Base-by-base conservation (phyloP, 1,284 basidiomycete genomes). In the Trichosporon ovoides region DNA sequence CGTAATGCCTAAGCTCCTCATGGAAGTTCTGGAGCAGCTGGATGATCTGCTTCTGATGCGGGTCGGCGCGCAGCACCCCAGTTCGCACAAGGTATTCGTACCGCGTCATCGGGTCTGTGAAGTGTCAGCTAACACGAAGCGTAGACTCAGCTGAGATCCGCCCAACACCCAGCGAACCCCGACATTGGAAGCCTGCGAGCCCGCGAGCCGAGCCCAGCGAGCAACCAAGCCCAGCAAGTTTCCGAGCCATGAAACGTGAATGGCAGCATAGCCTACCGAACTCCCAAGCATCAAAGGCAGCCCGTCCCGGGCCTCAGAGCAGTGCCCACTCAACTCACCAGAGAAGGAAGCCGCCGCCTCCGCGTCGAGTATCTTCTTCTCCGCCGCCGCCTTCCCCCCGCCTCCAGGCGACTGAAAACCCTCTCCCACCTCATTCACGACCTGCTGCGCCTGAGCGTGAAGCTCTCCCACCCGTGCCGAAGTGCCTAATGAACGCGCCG, bases 11-110 rank as follows among this genome's bases (percentile, higher is more conserved):
- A 57, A 98, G 80, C 52, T 85, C 81, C 59, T 89, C 82, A 76
- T 96, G 87, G 60, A 98, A 78, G 51, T 82, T 78, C 75, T 98
- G 88, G 13, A 98, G 81, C 65, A 86, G 84, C 70, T 84, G 79
- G 59, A 98, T 86, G 67, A 98, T 95, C 34, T 81, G 81, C 34
- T 85, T 85, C 76, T 98, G 95, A 77, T 93, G 86, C 9, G 83
- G 81, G 72, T 98, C 95, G 52, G 86, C 81, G 19, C 84, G 82
- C 49, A 98, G 79, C 1, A 83, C 75, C 14, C 89, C 89, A n/a
- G 80, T 76, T 6, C 83, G 77, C 49, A 97, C 84, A 48, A 95
- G 83, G 64, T 83, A 80, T 64, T 86, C 81, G 78, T 98, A 98
- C 54, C 86, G 84, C 3, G 71, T 69, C n/a, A 73, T 59, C 1